These are phyloP conservation scores for Leptomonas pyrrhocoris DNA, from an alignment of 208 protist genomes.

Conservation along the genomic window DNA sequence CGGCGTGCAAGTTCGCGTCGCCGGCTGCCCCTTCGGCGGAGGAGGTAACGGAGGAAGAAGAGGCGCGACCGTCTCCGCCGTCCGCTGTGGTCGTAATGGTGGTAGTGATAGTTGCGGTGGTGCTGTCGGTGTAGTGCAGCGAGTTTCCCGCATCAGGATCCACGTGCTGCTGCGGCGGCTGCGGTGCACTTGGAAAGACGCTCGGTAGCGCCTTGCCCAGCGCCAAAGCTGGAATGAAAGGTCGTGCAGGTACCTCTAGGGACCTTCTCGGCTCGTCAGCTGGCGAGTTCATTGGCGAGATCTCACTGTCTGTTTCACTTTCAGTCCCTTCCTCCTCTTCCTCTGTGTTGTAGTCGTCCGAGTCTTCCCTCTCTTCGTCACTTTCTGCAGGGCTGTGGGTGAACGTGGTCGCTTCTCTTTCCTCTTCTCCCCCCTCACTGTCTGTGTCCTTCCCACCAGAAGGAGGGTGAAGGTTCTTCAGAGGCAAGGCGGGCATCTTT, in stretches of 20 bases:
- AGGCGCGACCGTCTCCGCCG: neutral
- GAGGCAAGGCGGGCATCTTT: neutral
- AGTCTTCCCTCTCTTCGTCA: neutral
- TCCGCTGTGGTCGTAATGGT: neutral
- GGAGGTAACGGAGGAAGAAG: neutral
- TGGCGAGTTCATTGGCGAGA: conserved; percentile 7
- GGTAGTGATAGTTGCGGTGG: neutral
- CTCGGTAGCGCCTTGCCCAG: conserved; percentile 19
- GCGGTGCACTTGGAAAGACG: neutral
- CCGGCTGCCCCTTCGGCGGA: conserved; percentile 6
- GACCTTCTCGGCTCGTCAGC: conserved; percentile 4
- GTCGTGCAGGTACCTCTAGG: neutral
- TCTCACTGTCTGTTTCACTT: neutral
- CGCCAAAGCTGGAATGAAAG: conserved; percentile 19
- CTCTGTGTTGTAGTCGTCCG: neutral
- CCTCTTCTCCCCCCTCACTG: neutral
- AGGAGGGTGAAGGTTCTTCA: neutral
- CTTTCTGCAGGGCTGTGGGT: neutral
- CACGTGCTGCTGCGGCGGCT: conserved; percentile 3
- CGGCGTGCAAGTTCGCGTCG: neutral
- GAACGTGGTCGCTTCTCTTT: neutral
- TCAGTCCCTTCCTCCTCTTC: neutral
- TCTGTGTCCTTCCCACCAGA: neutral
- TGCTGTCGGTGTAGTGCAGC: neutral
- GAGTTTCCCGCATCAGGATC: neutral